Conservation (phyloP, 2,329 filamentous ascomycete genomes). For the Escovopsis sp. region DNA sequence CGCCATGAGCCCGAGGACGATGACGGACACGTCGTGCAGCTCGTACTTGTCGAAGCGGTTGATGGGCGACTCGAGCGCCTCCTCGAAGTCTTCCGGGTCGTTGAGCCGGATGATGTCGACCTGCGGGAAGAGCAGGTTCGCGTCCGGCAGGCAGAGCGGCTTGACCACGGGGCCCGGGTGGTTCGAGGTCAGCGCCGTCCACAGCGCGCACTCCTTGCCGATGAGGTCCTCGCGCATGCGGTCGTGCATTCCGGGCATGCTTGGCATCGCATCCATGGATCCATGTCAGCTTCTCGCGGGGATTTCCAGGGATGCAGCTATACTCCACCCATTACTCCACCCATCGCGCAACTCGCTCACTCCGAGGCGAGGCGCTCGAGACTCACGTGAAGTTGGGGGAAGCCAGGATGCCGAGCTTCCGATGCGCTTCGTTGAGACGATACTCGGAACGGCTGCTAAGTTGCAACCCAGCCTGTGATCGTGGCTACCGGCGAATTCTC, state of each 20-base stretch:
- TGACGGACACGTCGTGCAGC: slow-evolving; percentile 1
- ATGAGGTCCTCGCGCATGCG: slow-evolving; percentile 5
- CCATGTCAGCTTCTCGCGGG: too few species aligned
- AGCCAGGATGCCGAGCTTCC: too few species aligned
- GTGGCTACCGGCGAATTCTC: too few species aligned
- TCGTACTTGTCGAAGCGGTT: slow-evolving; percentile 5
- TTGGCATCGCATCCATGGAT: too few species aligned
- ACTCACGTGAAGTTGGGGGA: too few species aligned
- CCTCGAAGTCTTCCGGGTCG: slow-evolving; percentile 3
- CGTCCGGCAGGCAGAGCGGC: slow-evolving; percentile 5
- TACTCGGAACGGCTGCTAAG: too few species aligned
- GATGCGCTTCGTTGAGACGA: too few species aligned
- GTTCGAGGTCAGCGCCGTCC: slow-evolving; percentile 4
- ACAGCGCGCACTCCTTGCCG: slow-evolving; percentile 5
- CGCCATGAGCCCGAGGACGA: slow-evolving; percentile 5
- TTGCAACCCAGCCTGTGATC: too few species aligned
- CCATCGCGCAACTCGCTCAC: too few species aligned
- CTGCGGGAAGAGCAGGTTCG: slow-evolving; percentile 5
- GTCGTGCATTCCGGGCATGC: slow-evolving; percentile 5
- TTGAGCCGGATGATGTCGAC: slow-evolving; percentile 4
- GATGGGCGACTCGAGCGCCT: slow-evolving; percentile 4
- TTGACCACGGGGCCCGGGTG: slow-evolving; percentile 4
- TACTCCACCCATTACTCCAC: too few species aligned
- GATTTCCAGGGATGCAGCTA: too few species aligned
- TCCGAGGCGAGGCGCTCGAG: too few species aligned